A percentile compares a stretch with the other conserved stretches of the same genome.
Conservation (phyloP, 2,329 filamentous ascomycete species). For the Thyridium curvatum region DNA sequence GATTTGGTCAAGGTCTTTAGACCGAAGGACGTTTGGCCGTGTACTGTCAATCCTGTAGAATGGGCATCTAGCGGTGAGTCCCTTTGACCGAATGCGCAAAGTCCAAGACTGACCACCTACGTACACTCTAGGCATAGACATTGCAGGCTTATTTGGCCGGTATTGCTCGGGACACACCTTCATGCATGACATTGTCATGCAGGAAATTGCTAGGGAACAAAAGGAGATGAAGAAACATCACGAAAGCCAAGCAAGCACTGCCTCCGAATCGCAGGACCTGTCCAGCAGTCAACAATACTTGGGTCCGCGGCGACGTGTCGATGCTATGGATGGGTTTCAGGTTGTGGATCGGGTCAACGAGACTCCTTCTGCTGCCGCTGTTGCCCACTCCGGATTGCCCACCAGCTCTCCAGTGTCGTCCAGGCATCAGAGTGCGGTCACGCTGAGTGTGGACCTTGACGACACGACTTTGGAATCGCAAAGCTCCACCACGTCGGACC, state of each 20-base stretch:
- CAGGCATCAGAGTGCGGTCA: too few relatives aligned
- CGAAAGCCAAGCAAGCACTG: too few relatives aligned
- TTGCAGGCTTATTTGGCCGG: slow-evolving; percentile 64
- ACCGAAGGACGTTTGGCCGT: slow-evolving; percentile 76
- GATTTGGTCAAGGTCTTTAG: slow-evolving; percentile 60
- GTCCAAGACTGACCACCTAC: background rate
- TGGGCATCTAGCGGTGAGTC: slow-evolving; percentile 53
- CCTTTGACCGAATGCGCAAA: too few relatives aligned
- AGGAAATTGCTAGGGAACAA: slow-evolving; percentile 15
- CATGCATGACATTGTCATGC: slow-evolving; percentile 59
- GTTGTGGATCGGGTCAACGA: too few relatives aligned
- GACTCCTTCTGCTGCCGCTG: too few relatives aligned
- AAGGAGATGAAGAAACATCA: too few relatives aligned
- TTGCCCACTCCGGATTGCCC: too few relatives aligned
- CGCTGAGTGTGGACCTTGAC: too few relatives aligned
- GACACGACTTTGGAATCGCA: slow-evolving; percentile 24
- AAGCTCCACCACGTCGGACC: slow-evolving; percentile 18
- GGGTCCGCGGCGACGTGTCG: too few relatives aligned
- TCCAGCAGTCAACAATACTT: slow-evolving; percentile 5
- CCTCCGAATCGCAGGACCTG: background rate
- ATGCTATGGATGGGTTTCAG: too few relatives aligned
- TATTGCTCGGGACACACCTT: slow-evolving; percentile 58
- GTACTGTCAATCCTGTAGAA: slow-evolving; percentile 57
- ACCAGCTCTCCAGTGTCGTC: too few relatives aligned
- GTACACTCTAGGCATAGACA: slow-evolving; percentile 44